phyloP scores from a whole-genome alignment of 2,329 filamentous ascomycete genomes.

The Onygenales sp. region DNA sequence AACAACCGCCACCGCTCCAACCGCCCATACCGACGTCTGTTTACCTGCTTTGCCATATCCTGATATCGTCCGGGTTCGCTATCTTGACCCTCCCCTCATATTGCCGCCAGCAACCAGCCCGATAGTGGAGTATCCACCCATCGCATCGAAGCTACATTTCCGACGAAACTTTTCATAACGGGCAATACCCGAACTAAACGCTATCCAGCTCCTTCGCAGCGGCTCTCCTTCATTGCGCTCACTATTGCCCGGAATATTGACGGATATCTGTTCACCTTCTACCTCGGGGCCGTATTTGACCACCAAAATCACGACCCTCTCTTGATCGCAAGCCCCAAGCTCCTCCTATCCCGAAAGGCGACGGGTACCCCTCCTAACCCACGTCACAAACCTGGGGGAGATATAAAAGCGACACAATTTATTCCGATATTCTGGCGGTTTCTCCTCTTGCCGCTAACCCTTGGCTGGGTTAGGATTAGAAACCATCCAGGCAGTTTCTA shows the following conservation, averaged over 20 bases:
- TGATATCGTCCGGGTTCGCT: too few species aligned
- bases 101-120: too few species aligned
- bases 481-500: too few species aligned
- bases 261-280: not conserved
- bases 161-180: not conserved
- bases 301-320: too few species aligned
- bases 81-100: too few species aligned
- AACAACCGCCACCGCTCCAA: too few species aligned
- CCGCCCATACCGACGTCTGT: not conserved
- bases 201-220: not conserved
- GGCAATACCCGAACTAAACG: not conserved
- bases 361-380: not conserved
- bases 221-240: not conserved
- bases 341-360: not conserved
- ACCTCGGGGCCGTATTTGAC: too few species aligned
- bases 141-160: not conserved
- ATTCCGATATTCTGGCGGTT: not conserved
- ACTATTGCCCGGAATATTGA: not conserved
- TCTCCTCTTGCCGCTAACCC: not conserved
- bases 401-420: not conserved
- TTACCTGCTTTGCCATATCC: not conserved
- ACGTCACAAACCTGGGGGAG: not conserved
- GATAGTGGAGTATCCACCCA: too few species aligned
- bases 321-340: not conserved
- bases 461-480: too few species aligned